Percentiles rank a stretch among this genome's conserved stretches.
Evolutionary conservation across 306 rosid genomes (phyloP).

Genomic region (Styphnolobium japonicum): DNA sequence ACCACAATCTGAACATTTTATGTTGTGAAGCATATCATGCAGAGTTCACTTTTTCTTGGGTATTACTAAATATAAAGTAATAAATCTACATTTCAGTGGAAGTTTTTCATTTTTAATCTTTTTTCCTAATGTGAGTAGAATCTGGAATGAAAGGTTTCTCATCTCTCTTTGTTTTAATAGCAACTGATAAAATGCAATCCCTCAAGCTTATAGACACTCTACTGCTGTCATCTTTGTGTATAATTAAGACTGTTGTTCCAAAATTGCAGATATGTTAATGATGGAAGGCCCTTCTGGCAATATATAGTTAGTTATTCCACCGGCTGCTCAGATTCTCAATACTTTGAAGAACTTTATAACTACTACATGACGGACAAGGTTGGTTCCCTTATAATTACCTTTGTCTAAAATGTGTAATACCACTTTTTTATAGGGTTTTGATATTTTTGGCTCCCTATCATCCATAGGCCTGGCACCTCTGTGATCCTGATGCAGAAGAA

Average conservation of each 20-base stretch:
- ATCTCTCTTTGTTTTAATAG: not conserved
- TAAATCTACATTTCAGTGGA: no score
- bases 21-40: not conserved
- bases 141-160: conserved; percentile 2
- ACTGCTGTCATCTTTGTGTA: not conserved
- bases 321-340: conserved; percentile 90
- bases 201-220: not conserved
- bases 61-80: not conserved
- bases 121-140: not conserved
- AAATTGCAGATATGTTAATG: conserved; percentile 82
- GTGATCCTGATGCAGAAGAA: conserved; percentile 79
- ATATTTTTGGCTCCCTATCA: conserved; percentile 11
- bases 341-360: conserved; percentile 90
- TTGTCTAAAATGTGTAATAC: not conserved
- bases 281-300: conserved; percentile 97
- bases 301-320: conserved; percentile 87
- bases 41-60: not conserved
- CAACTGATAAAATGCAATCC: not conserved
- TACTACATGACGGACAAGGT: conserved; percentile 90
- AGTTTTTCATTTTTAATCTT: not conserved
- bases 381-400: not conserved
- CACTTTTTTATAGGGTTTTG: not conserved
- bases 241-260: conserved; percentile 9
- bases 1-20: not conserved
- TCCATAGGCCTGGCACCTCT: conserved; percentile 91